These are phyloP conservation scores for Rhizopus arrhizus DNA, from an alignment of 371 early-diverging fungal genomes.

Conservation along the genomic window DNA sequence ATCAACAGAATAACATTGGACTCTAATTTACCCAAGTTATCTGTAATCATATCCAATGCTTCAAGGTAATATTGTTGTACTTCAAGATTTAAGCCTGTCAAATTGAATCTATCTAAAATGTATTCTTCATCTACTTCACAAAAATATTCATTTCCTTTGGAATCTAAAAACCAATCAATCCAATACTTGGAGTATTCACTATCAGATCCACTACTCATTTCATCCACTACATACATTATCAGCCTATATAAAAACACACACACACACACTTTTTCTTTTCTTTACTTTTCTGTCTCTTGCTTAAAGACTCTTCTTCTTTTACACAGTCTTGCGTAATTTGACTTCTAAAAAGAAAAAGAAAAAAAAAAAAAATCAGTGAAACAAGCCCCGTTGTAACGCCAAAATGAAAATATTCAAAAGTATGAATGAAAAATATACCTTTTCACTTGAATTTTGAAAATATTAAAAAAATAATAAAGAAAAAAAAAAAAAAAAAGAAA, in stretches of 20 bases:
- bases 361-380: constrained; percentile 5
- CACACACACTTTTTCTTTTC: background rate
- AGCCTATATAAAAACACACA: too few relatives aligned
- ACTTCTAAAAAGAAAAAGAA: constrained; percentile 2
- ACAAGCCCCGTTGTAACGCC: background rate
- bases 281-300: constrained; percentile 2
- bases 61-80: constrained; percentile 73
- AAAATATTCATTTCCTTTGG: constrained; percentile 88
- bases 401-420: background rate
- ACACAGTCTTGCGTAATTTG: background rate
- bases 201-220: constrained; percentile 58
- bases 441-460: constrained; percentile 4
- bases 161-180: constrained; percentile 76
- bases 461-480: background rate
- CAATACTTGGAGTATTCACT: constrained; percentile 72
- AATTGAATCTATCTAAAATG: constrained; percentile 91
- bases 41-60: constrained; percentile 90
- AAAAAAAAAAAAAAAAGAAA: background rate
- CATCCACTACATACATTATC: background rate
- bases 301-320: background rate
- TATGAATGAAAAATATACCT: background rate
- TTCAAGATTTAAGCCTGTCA: constrained; percentile 80
- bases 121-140: constrained; percentile 93
- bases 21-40: constrained; percentile 57
- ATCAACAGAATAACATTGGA: background rate